Base-by-base conservation (phyloP, 441 rosid species). In the Viola pubescens region DNA sequence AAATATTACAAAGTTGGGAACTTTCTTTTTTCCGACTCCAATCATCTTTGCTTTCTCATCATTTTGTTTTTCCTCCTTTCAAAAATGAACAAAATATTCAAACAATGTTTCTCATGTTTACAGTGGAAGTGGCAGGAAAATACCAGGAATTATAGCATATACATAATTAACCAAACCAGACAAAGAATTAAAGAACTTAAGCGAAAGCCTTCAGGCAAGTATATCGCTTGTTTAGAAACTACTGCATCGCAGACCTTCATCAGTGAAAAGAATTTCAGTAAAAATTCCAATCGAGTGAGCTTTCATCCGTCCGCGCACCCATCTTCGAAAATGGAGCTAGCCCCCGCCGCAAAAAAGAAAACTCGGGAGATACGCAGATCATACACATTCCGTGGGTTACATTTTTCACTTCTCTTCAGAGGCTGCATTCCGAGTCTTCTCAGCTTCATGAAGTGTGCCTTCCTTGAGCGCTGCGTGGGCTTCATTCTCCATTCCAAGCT, bases 391-490 rank as follows among this genome's bases (percentile, higher is more conserved):
- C 34, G 3, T 26, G 3, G 2, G 34, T 26, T 26, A 26, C 34
- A 26, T 26, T 26, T 26, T 60, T 66, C 54, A 61, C 43, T 60
- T 73, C 48, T 56, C 54, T 59, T 67, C 65, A 37, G 67, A 45
- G 44, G 64, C 52, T 44, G 78, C 5, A 37, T 59, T 79, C 75
- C 70, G 19, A 16, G 1, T 16, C 19, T 26, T 81, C 69, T 79
- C 69, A 57, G 72, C 81, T 68, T 88, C 98, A 4, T 85, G 84
- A 73, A 65, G 65, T 7, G 95, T 59, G 49, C 91, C 91, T 42
- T 88, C 98, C 73, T 76, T 88, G 3, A 91, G 84, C 41, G 90
- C 85, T 44, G 68, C 75, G 55, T 78, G 91, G 9, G 92, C 88
- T 77, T 88, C 95, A 12, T 73, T 79, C 74, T 83, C 87, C 83